Base-by-base conservation (phyloP, 148 eudicot genomes). In the Rhododendron vialii region DNA sequence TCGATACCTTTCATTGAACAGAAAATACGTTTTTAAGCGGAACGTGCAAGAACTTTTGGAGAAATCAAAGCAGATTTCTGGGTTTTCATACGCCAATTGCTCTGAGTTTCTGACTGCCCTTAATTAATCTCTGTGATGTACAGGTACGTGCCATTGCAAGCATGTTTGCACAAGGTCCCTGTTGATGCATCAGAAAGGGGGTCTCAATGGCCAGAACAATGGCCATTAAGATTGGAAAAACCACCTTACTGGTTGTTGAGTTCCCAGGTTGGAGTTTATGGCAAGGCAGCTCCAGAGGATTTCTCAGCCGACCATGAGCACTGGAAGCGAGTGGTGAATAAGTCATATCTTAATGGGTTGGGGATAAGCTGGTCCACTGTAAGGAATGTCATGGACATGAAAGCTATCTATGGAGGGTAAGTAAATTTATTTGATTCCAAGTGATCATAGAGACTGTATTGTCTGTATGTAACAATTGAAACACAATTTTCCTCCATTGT, bases 311-410 rank as follows among this genome's bases (percentile, higher is more conserved):
- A 94, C 84, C 91, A 88, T 84, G 89, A 89, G 79, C 95, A 89
- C 87, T 94, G 97, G 97, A 93, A 92, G 89, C 89, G 80, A 41
- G 88, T 92, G 67, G 91, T 92, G 74, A 83, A 87, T 33, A 87
- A 86, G 74, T 92, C 97, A 82, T 94, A 94, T 89, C 17, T 93
- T 87, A 88, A 89, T 87, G 95, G 93, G 47, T 81, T 94, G 89
- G 97, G 95, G 89, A 90, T 94, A 17, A 89, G 86, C 81, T 94
- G 95, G 97, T 86, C 93, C 86, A 82, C 89, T 10, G 91, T 94
- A 74, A 92, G 97, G 88, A 94, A 94, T 88, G 93, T 92, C 85
- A 94, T 94, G 97, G 97, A 94, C 90, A 94, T 93, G 97, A 92
- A 88, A 82, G 94, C 97, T 86, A 79, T 90, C 59, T 94, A 94